Base-by-base conservation (phyloP, 331 rosid genomes). In the Pyrus hybrid region DNA sequence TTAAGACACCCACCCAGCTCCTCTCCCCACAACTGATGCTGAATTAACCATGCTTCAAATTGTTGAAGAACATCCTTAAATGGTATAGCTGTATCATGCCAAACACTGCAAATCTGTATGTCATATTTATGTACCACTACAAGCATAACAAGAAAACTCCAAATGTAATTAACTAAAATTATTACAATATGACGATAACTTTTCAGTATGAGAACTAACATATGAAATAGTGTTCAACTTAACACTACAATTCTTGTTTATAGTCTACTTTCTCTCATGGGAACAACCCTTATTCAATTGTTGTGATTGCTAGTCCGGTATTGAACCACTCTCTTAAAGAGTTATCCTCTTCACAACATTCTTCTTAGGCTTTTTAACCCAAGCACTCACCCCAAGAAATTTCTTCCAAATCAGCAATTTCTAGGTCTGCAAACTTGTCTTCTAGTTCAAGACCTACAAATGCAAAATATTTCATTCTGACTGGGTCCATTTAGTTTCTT, bases 71-170 rank as follows among this genome's bases (percentile, higher is more conserved):
- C 97, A 49, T 93, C 90, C 72, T 80, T 80, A 76, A 87, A 93
- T 67, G 83, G 84, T 74, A 93, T 86, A 70, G 98, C 92, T 63
- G 98, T 93, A 79, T 91, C 98, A 76, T 93, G 95, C 97, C 98
- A 93, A 79, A 93, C 98, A 80, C 98, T 93, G 84, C 51, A 65
- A n/a, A 37, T 72, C 61, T 65, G 7, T 35, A 21, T 20, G 54
- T 69, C 13, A 62, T n/a, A 35, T 18, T 6, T 57, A 58, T 33
- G 25, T 57, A 64, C 45, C 54, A 63, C 25, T 13, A 49, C 7
- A 17, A 73, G 71, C 33, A 62, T 32, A 22, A 30, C 4, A 5
- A 67, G 26, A 28, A 72, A 67, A 71, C 4, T 32, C 29, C 22
- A 53, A 29, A 29, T 62, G 64, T 7, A 22, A 66, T 53, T 4